Base-by-base conservation (phyloP, 495 filamentous ascomycete species). In the Penicillium daleae region DNA sequence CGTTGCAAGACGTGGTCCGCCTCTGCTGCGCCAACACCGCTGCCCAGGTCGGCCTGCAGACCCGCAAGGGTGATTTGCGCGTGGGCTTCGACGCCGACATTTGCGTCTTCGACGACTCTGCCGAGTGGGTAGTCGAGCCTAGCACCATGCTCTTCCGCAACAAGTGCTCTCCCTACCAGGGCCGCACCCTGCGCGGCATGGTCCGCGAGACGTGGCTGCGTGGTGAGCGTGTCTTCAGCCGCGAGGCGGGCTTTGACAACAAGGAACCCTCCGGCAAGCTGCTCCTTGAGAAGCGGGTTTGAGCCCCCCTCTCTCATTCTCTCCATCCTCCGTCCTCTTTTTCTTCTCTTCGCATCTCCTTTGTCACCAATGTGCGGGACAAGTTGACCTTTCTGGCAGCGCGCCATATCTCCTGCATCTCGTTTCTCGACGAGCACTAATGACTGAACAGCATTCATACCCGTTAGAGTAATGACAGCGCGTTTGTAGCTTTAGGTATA, bases 151-250 rank as follows among this genome's bases (percentile, higher is more conserved):
- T 95, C 42, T 99, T 96, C 85, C 86, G 93, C 67, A 98, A 99
- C 74, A 96, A 96, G 75, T 91, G 92, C 79, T 91, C 87, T 26
- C 95, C 95, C 3, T 99, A 97, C 80, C 90, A 97, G 76, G 92
- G 92, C 26, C 89, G 87, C 66, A 84, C 74, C 6, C 86, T 99
- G 71, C 84, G 80, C 59, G 95, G 95, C 0, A 84, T 91, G 63
- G 94, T 97, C 15, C 83, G 79, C 56, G 92, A 97, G 82, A 97
- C 95, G 9, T 98, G 92, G 92, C 70, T 99, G 46, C 80, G 94
- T 35, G 95, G 95, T 1, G 76, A 78, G 64, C 89, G 84, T 71
- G 84, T 98, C 31, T 97, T 89, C 73, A 82, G 85, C 49, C 76
- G 84, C 22, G 77, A 82, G 9, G 77, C 76, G 6, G 89, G 88